These are phyloP conservation scores for Metarhizium sp. DNA, from an alignment of 2,329 filamentous ascomycete species.

Conservation along the genomic window DNA sequence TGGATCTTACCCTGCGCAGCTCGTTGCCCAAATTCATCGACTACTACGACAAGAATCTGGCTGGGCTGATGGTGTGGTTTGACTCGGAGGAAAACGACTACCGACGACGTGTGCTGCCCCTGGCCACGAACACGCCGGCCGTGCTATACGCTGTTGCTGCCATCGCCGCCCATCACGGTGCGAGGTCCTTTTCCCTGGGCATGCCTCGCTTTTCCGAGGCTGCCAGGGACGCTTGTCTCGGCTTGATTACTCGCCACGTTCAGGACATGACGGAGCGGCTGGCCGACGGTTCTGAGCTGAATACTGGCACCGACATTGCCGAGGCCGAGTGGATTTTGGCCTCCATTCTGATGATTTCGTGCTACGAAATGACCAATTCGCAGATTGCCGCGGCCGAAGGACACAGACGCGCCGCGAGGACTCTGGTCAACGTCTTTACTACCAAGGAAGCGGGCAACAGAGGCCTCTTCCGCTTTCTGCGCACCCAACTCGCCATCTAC, in stretches of 20 bases:
- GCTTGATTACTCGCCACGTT: slow-evolving; percentile 14
- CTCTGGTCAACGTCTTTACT: slow-evolving; percentile 19
- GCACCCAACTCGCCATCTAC: slow-evolving; percentile 19
- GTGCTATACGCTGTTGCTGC: slow-evolving; percentile 19
- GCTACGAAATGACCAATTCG: slow-evolving; percentile 20
- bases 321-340: slow-evolving; percentile 21
- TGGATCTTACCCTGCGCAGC: slow-evolving; percentile 10
- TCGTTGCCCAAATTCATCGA: slow-evolving; percentile 16
- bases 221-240: slow-evolving; percentile 18
- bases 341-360: slow-evolving; percentile 19
- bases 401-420: slow-evolving; percentile 18
- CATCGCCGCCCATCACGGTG: slow-evolving; percentile 19
- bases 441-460: slow-evolving; percentile 10
- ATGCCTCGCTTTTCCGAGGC: slow-evolving; percentile 15
- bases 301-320: slow-evolving; percentile 13
- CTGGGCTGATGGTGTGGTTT: slow-evolving; percentile 22
- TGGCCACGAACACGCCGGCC: slow-evolving; percentile 16
- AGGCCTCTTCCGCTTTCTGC: slow-evolving; percentile 17
- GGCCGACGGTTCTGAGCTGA: slow-evolving; percentile 12
- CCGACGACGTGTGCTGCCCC: slow-evolving; percentile 15
- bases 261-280: slow-evolving; percentile 16
- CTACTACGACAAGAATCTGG: slow-evolving; percentile 19
- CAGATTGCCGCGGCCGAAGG: slow-evolving; percentile 16
- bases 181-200: slow-evolving; percentile 11
- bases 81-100: slow-evolving; percentile 20